phyloP scores from a whole-genome alignment of 2,329 filamentous ascomycete genomes.

The Colletotrichum shisoi region DNA sequence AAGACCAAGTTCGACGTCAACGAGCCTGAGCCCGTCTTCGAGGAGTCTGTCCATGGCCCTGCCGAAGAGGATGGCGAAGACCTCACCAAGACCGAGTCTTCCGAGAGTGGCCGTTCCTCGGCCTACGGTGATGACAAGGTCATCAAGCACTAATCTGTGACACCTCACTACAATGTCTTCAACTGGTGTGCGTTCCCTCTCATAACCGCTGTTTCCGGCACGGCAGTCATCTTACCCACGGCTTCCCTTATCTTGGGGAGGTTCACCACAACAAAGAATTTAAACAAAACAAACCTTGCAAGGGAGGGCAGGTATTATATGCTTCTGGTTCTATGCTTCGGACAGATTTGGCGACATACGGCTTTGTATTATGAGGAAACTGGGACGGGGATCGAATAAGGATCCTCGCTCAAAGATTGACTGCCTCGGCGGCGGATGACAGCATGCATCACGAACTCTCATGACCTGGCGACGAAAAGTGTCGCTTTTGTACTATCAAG shows the following conservation, averaged over 20 bases:
- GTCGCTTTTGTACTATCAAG: conserved; percentile 36
- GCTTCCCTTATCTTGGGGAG: background rate
- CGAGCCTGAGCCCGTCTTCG: conserved; percentile 89
- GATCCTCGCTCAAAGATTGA: conserved; percentile 17
- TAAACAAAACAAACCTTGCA: conserved; percentile 21
- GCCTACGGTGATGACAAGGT: conserved; percentile 59
- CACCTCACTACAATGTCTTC: background rate
- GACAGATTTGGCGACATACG: conserved; percentile 27
- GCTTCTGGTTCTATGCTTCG: conserved; percentile 10
- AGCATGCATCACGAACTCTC: conserved; percentile 33
- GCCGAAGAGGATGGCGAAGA: conserved; percentile 61
- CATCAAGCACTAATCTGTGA: conserved; percentile 37
- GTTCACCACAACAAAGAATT: conserved; percentile 16
- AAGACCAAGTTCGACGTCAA: conserved; percentile 97
- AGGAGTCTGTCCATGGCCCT: conserved; percentile 81
- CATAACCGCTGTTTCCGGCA: conserved; percentile 16
- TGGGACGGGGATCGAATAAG: background rate
- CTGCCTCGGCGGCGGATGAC: conserved; percentile 22
- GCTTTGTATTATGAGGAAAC: conserved; percentile 28
- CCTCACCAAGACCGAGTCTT: conserved; percentile 64
- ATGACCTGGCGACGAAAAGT: conserved; percentile 32
- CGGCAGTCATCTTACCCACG: conserved; percentile 23
- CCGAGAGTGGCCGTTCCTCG: conserved; percentile 67
- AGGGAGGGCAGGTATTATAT: conserved; percentile 6
- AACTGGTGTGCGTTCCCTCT: conserved; percentile 18